Evolutionary conservation across 306 rosid species (phyloP), one percentile per base, ranked within the genome.

Genomic region (Vachellia pachyceras): DNA sequence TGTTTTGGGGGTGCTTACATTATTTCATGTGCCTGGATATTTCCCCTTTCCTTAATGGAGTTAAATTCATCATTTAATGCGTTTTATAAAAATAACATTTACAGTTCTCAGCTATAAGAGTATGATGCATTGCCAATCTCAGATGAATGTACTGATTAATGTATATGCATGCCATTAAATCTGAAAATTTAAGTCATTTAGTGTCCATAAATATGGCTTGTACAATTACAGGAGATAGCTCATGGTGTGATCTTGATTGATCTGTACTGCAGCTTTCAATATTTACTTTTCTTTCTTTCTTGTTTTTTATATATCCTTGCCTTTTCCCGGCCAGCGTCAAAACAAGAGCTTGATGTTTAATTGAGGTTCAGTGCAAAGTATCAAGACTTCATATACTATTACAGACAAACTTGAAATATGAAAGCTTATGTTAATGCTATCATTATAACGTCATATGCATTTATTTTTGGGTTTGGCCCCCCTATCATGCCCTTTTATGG

Each of bases 161-260:
- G n/a, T 7, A 37, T 37, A 37, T 1, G 63, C 41, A 5, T 20
- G 58, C 33, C 67, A 65, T 67, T 18, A 55, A 18, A 66, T 52
- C 42, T 57, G 42, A 18, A 23, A 49, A 52, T 60, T 15, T 50
- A 6, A 5, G 10, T n/a, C n/a, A 50, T 66, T 14, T 17, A 18
- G 35, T 52, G 20, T 41, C 37, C 76, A n/a, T n/a, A 52, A 12
- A 41, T 73, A 67, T 57, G 72, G 63, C 49, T 22, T 57, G 35
- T 35, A 61, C 22, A 36, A 82, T 70, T 75, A 65, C 46, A 52
- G 64, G 64, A 54, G 23, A 66, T 76, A 75, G 17, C 20, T 82
- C 47, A 20, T 8, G 12, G 17, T 14, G n/a, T 41, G 69, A 39
- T 29, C 49, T 40, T 29, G 33, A 29, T 29, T 29, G 33, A 29